Evolutionary conservation across 2,329 filamentous ascomycete genomes (phyloP).

Genomic region (Curvularia verruculosa): DNA sequence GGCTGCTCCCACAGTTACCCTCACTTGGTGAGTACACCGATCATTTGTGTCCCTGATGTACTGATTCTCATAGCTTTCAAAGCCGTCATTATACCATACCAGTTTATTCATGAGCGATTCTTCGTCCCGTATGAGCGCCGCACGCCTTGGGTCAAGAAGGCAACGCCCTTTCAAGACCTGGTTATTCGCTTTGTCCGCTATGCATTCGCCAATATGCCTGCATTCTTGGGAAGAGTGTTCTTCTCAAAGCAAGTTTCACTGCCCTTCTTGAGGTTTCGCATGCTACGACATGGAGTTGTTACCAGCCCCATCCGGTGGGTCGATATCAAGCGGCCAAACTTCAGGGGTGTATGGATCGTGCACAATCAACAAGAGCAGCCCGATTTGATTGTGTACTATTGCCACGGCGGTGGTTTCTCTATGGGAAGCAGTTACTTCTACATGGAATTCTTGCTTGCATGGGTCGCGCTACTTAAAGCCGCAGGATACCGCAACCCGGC

Average conservation of each 20-base stretch:
- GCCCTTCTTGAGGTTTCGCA: slow-evolving; percentile 76
- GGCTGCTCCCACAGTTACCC: slow-evolving; percentile 67
- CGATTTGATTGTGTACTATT: slow-evolving; percentile 82
- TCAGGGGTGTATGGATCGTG: slow-evolving; percentile 73
- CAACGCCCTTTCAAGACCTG: slow-evolving; percentile 77
- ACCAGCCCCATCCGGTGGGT: slow-evolving; percentile 68
- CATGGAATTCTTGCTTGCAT: slow-evolving; percentile 76
- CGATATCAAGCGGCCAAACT: slow-evolving; percentile 61
- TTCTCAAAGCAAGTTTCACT: slow-evolving; percentile 75
- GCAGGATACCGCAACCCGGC: slow-evolving; percentile 75
- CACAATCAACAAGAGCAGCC: slow-evolving; percentile 65
- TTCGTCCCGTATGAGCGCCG: slow-evolving; percentile 54
- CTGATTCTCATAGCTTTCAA: slow-evolving; percentile 40
- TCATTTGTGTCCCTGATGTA: slow-evolving; percentile 5
- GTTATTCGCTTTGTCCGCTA: slow-evolving; percentile 79
- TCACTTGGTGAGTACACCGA: slow-evolving; percentile 65
- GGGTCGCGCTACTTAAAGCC: slow-evolving; percentile 68
- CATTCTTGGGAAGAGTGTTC: slow-evolving; percentile 74
- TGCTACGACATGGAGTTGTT: slow-evolving; percentile 73
- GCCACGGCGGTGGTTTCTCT: slow-evolving; percentile 81
- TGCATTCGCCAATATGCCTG: slow-evolving; percentile 74
- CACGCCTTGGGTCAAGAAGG: slow-evolving; percentile 69
- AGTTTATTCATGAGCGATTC: slow-evolving; percentile 65
- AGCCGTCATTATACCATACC: slow-evolving; percentile 65
- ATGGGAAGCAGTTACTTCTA: slow-evolving; percentile 87